Evolutionary conservation across 1,284 basidiomycete genomes (phyloP), one percentile per base, ranked within the genome.

Genomic region (Puccinia polysora): DNA sequence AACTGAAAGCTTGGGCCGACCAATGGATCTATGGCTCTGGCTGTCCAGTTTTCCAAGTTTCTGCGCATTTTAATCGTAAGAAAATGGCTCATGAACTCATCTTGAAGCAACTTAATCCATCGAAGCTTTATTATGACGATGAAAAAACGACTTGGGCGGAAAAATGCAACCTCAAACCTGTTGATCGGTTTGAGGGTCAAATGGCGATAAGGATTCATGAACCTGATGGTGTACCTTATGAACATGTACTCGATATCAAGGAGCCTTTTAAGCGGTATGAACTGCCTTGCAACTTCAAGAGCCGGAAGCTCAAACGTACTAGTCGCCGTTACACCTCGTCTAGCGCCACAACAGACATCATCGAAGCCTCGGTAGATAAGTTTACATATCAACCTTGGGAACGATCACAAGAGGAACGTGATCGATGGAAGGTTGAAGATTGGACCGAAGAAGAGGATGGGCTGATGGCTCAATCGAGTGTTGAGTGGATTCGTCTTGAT

Each of bases 201-300:
- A 91, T 98, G 89, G 97, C 96, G 18, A 90, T 98, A 65, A 90
- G 96, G 20, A 97, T 98, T 72, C 94, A 98, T 79, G 96, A 99
- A 83, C 94, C 94, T 0, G 96, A 98, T 79, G 96, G 96, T 0
- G 97, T 96, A 47, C 95, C 96, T 0, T 98, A 98, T 78, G 96
- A 99, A 80, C 96, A 99, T 79, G 91, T 98, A 23, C 84, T 99
- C 49, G 93, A 97, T 79, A 90, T 98, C 73, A 88, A 90, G 49
- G 86, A 86, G 23, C 81, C 86, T 0, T 89, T 89, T 81, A 97
- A 96, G 80, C 87, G 89, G 14, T 97, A 91, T 79, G 92, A 96
- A 78, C 92, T 98, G 0, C 94, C 96, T 0, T 98, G 97, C 84
- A 98, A 98, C 80, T 97, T 95, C n/a, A 98, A 97, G 81, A 97